A percentile compares a stretch with the other conserved stretches of the same genome.
phyloP scores from a whole-genome alignment of 2,329 filamentous ascomycete species.

The Xylariaceae sp. region DNA sequence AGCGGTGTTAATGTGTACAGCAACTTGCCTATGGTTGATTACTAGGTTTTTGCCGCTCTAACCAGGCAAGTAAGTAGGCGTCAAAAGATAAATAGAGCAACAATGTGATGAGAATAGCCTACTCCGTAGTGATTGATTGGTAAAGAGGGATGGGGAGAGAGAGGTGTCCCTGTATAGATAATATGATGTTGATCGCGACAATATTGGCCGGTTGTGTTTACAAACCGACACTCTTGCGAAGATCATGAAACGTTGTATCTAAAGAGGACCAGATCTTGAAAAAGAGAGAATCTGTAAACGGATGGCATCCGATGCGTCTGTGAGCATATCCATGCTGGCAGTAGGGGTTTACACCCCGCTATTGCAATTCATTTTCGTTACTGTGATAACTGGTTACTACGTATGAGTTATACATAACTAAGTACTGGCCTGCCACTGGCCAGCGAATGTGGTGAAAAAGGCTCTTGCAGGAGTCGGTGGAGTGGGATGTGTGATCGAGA shows the following conservation, averaged over 20 bases:
- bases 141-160: neutral
- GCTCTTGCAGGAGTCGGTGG: constrained; percentile 19
- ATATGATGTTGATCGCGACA: constrained; percentile 2
- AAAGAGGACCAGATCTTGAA: constrained; percentile 21
- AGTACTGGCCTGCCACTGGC: neutral
- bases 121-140: neutral
- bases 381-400: neutral
- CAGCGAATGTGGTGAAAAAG: constrained; percentile 9
- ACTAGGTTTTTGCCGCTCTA: neutral
- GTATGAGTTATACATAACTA: neutral
- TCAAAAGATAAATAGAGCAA: neutral
- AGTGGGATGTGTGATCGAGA: constrained; percentile 20
- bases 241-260: constrained; percentile 32
- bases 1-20: constrained; percentile 1
- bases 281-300: constrained; percentile 21
- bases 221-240: constrained; percentile 4
- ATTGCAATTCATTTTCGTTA: neutral
- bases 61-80: neutral
- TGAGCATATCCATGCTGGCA: neutral
- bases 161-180: neutral
- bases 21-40: neutral
- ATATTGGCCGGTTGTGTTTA: neutral
- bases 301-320: constrained; percentile 16
- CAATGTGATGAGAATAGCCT: neutral
- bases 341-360: neutral